Base-by-base conservation (phyloP, 345 rosid species). In the Lumnitzera racemosa region DNA sequence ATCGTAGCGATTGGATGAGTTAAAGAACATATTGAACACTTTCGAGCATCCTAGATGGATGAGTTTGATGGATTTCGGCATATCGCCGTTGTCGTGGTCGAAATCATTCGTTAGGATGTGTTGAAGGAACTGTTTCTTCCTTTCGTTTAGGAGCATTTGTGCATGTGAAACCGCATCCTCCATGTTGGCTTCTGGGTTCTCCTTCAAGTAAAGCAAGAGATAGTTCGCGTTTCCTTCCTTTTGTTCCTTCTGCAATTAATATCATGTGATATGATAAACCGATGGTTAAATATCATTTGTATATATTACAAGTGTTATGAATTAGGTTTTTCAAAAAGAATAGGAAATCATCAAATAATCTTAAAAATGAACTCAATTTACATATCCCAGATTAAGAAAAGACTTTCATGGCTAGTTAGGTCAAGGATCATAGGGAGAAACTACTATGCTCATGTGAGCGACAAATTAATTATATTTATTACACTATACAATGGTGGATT, bases 201-300 rank as follows among this genome's bases (percentile, higher is more conserved):
- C 75, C 59, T 50, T 76, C 76, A 67, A 12, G 64, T 75, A 68
- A 2, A 85, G 79, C 17, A 68, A 48, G 11, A 78, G 80, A 7
- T 62, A 70, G 67, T 85, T 85, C n/a, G 43, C 54, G 63, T 82
- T 75, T 53, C 88, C 91, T 27, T 80, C 72, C 56, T 52, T 70
- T 64, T 61, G 51, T 73, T 82, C 84, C 59, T 72, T 82, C 88
- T 85, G 78, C 10, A 7, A 36, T 36, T 36, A 27, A 5, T 5
- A 27, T 2, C 31, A 5, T 27, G 43, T 5, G 7, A 36, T 4
- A 36, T 36, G 43, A 36, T 36, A 36, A 36, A 36, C 10, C 1
- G 43, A 4, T 36, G 43, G 7, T 36, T 36, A 5, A 5, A 5
- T 36, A 36, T 36, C 43, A 36, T 20, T 36, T 36, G 43, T 36